phyloP scores from a whole-genome alignment of 495 filamentous ascomycete genomes.

The Hypoxylon trugodes region DNA sequence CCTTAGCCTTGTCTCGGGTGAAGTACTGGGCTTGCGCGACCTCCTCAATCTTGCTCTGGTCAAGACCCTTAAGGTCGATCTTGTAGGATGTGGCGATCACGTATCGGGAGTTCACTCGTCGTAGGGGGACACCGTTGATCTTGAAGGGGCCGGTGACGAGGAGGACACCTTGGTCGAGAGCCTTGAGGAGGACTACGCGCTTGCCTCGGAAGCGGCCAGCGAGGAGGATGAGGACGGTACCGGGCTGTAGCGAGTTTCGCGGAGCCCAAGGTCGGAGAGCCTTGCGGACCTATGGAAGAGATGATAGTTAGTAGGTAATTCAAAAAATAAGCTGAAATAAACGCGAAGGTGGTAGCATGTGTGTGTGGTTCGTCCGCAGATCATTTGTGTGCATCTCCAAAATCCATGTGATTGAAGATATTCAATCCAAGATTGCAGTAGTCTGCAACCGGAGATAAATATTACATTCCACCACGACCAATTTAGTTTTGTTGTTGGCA shows the following conservation, averaged over 20 bases:
- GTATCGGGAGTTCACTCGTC: conserved; percentile 97
- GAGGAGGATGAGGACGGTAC: conserved; percentile 96
- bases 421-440: conserved; percentile 4
- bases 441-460: not conserved
- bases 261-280: conserved; percentile 82
- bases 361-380: conserved; percentile 4
- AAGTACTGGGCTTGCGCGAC: conserved; percentile 87
- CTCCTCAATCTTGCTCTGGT: conserved; percentile 85
- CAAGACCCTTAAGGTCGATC: conserved; percentile 85
- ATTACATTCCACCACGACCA: conserved; percentile 8
- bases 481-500: not conserved
- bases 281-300: conserved; percentile 83
- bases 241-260: conserved; percentile 87
- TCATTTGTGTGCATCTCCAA: not conserved
- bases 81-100: conserved; percentile 96
- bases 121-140: conserved; percentile 98
- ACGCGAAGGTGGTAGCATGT: not conserved
- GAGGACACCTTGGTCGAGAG: conserved; percentile 94
- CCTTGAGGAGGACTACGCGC: conserved; percentile 98
- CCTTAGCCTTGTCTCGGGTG: conserved; percentile 87
- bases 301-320: conserved; percentile 41
- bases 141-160: conserved; percentile 99
- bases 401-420: not conserved
- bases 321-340: not conserved
- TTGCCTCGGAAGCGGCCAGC: conserved; percentile 99